Percentiles rank a stretch among this genome's conserved stretches.
Conservation (phyloP, 2,329 filamentous ascomycete species). For the Aschersonia sp. region DNA sequence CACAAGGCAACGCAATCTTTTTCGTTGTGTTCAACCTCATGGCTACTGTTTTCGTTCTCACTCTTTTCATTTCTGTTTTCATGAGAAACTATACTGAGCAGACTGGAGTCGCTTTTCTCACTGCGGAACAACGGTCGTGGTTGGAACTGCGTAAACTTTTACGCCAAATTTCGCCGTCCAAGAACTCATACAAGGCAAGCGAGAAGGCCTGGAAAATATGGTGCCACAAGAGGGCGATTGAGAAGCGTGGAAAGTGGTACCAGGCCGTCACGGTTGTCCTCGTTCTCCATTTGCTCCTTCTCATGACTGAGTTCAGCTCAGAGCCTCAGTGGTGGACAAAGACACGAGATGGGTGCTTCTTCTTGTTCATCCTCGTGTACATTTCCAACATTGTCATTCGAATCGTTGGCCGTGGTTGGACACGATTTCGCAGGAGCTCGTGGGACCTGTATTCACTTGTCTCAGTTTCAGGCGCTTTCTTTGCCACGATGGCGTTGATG, state of each 20-base stretch:
- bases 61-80: conserved; percentile 95
- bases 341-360: conserved; percentile 61
- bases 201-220: conserved; percentile 72
- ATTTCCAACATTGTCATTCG: conserved; percentile 71
- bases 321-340: conserved; percentile 58
- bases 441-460: conserved; percentile 89
- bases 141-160: conserved; percentile 85
- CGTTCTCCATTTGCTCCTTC: conserved; percentile 66
- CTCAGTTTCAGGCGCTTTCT: conserved; percentile 64
- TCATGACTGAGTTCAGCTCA: conserved; percentile 74
- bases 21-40: conserved; percentile 95
- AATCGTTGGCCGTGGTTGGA: conserved; percentile 80
- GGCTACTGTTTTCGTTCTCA: conserved; percentile 90
- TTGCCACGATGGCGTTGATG: conserved; percentile 63
- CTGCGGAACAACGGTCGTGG: conserved; percentile 92
- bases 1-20: conserved; percentile 80
- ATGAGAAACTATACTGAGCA: conserved; percentile 99
- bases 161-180: conserved; percentile 86
- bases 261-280: conserved; percentile 65
- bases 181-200: conserved; percentile 68
- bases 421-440: conserved; percentile 77
- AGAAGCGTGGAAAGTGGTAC: conserved; percentile 91
- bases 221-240: conserved; percentile 88
- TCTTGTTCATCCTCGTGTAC: conserved; percentile 70
- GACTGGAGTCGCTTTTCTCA: conserved; percentile 90